These are phyloP conservation scores for Oemleria cerasiformis DNA, from an alignment of 306 rosid genomes.

Conservation along the genomic window DNA sequence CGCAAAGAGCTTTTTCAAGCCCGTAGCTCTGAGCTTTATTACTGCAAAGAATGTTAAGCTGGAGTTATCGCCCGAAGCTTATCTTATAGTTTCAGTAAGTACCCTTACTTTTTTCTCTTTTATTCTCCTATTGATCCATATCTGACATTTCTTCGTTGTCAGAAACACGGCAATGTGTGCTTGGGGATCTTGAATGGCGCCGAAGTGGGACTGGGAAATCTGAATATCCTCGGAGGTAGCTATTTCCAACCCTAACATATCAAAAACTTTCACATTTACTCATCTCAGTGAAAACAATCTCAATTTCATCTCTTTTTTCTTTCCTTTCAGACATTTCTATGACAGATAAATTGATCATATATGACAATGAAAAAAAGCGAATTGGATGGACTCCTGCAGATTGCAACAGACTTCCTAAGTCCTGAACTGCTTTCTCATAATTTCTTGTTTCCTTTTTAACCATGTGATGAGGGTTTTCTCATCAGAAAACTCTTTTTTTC, in stretches of 20 bases:
- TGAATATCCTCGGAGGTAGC: slow-evolving; percentile 73
- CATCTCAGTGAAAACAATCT: too few species aligned
- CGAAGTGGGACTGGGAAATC: slow-evolving; percentile 43
- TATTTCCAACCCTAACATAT: not conserved
- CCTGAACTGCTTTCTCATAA: slow-evolving; percentile 25
- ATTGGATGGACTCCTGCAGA: slow-evolving; percentile 64
- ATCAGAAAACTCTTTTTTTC: slow-evolving; percentile 22
- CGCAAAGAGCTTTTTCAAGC: slow-evolving; percentile 45
- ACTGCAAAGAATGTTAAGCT: slow-evolving; percentile 36
- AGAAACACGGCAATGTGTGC: slow-evolving; percentile 64
- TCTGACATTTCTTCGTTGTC: slow-evolving; percentile 13
- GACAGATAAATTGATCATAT: slow-evolving; percentile 61
- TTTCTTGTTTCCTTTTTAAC: slow-evolving; percentile 2
- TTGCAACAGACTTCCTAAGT: slow-evolving; percentile 56
- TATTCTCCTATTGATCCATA: not conserved
- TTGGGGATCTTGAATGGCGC: slow-evolving; percentile 67
- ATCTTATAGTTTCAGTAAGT: slow-evolving; percentile 66
- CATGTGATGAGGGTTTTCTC: slow-evolving; percentile 25
- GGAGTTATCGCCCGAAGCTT: slow-evolving; percentile 51
- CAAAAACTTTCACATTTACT: not conserved
- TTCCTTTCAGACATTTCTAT: slow-evolving; percentile 48
- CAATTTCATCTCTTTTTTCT: not conserved
- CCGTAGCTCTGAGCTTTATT: slow-evolving; percentile 47
- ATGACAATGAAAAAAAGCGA: slow-evolving; percentile 65
- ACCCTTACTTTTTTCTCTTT: not conserved